Conservation (phyloP, 192 early-diverging fungal species). For the Spizellomyces sp. region DNA sequence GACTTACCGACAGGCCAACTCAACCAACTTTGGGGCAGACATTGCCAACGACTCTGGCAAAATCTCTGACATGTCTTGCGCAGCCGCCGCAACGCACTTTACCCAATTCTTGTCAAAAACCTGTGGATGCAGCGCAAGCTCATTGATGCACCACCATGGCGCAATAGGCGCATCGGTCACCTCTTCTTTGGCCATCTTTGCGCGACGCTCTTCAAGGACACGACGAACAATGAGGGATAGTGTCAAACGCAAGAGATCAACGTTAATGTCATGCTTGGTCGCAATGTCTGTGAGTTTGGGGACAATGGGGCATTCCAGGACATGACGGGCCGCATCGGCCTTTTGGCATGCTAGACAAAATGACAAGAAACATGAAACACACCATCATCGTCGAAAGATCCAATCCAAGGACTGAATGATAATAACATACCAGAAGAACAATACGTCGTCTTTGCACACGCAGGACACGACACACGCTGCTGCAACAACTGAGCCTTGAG, state of each 20-base stretch:
- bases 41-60: slow-evolving; percentile 43
- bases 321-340: slow-evolving; percentile 36
- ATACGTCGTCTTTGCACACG: slow-evolving; percentile 40
- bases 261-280: slow-evolving; percentile 34
- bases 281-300: slow-evolving; percentile 35
- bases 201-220: slow-evolving; percentile 21
- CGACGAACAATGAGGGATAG: slow-evolving; percentile 31
- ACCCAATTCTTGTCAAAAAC: slow-evolving; percentile 43
- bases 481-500: slow-evolving; percentile 20
- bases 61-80: slow-evolving; percentile 37
- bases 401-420: background rate
- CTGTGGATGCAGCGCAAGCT: slow-evolving; percentile 31
- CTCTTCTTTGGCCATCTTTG: slow-evolving; percentile 17
- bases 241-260: slow-evolving; percentile 36
- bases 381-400: background rate
- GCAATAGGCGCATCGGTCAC: slow-evolving; percentile 14
- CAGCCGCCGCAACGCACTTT: slow-evolving; percentile 25
- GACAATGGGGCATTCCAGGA: slow-evolving; percentile 34
- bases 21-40: slow-evolving; percentile 42
- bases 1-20: slow-evolving; percentile 40
- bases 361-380: background rate
- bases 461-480: slow-evolving; percentile 17
- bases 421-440: slow-evolving; percentile 46
- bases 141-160: slow-evolving; percentile 30
- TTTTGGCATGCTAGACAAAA: slow-evolving; percentile 44